These are phyloP conservation scores for Ophiostoma tasmaniense DNA, from an alignment of 2,329 filamentous ascomycete genomes.

Conservation along the genomic window DNA sequence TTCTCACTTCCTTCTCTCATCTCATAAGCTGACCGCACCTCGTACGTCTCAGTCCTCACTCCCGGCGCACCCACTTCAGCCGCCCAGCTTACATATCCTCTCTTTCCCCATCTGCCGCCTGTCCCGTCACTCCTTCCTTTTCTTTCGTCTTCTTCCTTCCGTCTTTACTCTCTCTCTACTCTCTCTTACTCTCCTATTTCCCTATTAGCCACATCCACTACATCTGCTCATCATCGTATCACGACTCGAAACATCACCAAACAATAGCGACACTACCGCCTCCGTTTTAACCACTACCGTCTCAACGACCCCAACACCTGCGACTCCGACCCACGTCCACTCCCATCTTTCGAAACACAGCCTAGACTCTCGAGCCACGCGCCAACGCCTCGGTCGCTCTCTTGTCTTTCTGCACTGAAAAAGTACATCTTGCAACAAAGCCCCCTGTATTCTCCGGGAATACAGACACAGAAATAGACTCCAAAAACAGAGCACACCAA, in stretches of 20 bases:
- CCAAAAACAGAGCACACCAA: not conserved
- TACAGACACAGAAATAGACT: too few species aligned
- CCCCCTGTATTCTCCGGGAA: not conserved
- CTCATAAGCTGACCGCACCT: not conserved
- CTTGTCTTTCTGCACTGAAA: not conserved
- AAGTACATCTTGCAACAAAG: not conserved
- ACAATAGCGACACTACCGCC: not conserved
- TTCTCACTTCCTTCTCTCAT: not conserved
- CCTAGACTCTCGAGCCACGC: constrained; percentile 5
- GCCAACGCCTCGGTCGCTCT: not conserved
- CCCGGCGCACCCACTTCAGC: not conserved
- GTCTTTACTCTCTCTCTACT: not conserved
- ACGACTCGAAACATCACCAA: not conserved
- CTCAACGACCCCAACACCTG: not conserved
- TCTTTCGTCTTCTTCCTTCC: not conserved
- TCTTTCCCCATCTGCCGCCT: not conserved
- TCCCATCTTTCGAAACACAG: not conserved
- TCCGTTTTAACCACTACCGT: not conserved
- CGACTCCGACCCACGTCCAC: not conserved
- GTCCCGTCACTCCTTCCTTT: not conserved
- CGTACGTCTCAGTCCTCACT: not conserved
- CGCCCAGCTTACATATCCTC: not conserved
- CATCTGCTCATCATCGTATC: not conserved
- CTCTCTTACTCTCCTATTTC: not conserved
- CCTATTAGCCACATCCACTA: not conserved